phyloP scores from a whole-genome alignment of 441 rosid genomes.

The Lepidium campestre region DNA sequence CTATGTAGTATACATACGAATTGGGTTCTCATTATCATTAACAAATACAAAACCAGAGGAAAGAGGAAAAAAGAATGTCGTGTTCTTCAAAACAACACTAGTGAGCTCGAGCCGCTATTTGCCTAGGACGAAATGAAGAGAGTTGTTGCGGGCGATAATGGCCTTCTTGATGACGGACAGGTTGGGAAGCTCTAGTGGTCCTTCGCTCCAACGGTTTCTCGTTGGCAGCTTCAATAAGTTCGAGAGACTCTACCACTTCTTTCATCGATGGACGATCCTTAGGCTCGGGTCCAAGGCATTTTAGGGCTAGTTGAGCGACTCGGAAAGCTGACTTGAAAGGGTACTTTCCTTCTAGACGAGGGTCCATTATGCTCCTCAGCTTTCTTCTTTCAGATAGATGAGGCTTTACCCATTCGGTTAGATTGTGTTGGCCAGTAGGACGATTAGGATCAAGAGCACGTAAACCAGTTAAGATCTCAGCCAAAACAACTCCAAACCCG shows the following conservation, averaged over 20 bases:
- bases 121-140: constrained; percentile 51
- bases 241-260: constrained; percentile 56
- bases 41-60: constrained; percentile 4
- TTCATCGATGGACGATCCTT: constrained; percentile 76
- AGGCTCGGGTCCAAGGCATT: constrained; percentile 54
- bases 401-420: constrained; percentile 72
- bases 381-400: constrained; percentile 50
- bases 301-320: constrained; percentile 62
- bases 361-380: constrained; percentile 57
- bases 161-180: constrained; percentile 25
- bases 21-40: neutral
- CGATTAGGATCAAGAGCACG: constrained; percentile 59
- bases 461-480: constrained; percentile 72
- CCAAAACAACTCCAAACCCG: constrained; percentile 78
- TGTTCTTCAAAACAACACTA: constrained; percentile 20
- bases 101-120: constrained; percentile 23
- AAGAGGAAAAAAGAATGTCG: neutral
- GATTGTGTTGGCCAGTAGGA: constrained; percentile 45
- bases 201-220: constrained; percentile 43
- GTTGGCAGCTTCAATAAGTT: constrained; percentile 42
- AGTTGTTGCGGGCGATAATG: constrained; percentile 42
- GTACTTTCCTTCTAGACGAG: constrained; percentile 60
- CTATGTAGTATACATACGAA: neutral
- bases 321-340: constrained; percentile 50
- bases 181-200: constrained; percentile 27